Evolutionary conservation across 164 flowering plant genomes (phyloP).

Genomic region (Cinnamomum micranthum): DNA sequence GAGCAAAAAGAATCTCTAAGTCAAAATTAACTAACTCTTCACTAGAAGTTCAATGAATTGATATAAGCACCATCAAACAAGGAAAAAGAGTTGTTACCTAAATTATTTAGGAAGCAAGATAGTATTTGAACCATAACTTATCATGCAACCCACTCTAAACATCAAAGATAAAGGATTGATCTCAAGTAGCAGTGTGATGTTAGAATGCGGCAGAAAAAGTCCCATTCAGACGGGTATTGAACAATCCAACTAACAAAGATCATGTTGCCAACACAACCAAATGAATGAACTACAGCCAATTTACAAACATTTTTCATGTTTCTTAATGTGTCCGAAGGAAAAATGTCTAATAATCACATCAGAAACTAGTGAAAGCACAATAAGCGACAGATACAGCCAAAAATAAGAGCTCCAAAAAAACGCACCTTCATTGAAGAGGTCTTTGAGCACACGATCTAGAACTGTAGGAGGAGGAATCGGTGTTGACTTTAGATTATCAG

Average conservation of each 20-base stretch:
- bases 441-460: conserved; percentile 89
- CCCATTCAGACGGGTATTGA: background rate
- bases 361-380: background rate
- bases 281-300: background rate
- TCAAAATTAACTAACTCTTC: background rate
- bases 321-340: background rate
- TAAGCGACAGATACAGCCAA: background rate
- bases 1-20: background rate
- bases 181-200: background rate
- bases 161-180: background rate
- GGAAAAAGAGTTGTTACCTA: too few species aligned
- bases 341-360: conserved; percentile 1
- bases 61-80: background rate
- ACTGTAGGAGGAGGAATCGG: conserved; percentile 84
- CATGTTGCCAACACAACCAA: background rate
- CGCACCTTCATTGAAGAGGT: conserved; percentile 83
- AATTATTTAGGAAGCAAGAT: too few species aligned
- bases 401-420: background rate
- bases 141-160: background rate
- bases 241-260: background rate
- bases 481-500: conserved; percentile 52
- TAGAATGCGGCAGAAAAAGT: too few species aligned
- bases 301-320: background rate
- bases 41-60: background rate
- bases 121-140: background rate